These are phyloP conservation scores for Niveomyces coronatus DNA, from an alignment of 2,329 filamentous ascomycete species.

Conservation along the genomic window DNA sequence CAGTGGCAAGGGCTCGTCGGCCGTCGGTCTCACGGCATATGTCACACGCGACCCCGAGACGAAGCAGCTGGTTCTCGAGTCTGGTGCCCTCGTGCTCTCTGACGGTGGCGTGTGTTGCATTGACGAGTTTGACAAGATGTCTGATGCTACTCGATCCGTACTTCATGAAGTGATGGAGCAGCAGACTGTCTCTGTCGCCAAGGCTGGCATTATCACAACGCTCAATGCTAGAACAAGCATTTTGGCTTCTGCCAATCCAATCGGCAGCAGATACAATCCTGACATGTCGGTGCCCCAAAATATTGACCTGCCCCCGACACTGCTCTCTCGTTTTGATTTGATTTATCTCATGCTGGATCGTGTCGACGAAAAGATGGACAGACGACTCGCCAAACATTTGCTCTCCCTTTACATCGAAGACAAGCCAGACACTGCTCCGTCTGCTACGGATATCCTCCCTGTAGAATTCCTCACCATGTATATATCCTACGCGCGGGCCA, in stretches of 20 bases:
- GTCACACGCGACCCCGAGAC: conserved; percentile 74
- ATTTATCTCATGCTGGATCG: conserved; percentile 95
- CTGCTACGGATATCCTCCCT: conserved; percentile 68
- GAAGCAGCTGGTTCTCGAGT: conserved; percentile 69
- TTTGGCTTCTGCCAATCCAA: conserved; percentile 92
- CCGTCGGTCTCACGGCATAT: conserved; percentile 71
- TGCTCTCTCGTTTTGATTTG: conserved; percentile 91
- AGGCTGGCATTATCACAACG: conserved; percentile 93
- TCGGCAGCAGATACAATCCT: conserved; percentile 95
- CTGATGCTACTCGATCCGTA: conserved; percentile 65
- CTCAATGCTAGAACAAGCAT: conserved; percentile 93
- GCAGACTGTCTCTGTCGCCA: conserved; percentile 75
- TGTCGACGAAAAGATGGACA: conserved; percentile 81
- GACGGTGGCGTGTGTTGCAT: conserved; percentile 79
- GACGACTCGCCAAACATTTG: conserved; percentile 81
- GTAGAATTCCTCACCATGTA: conserved; percentile 94
- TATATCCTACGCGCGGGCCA: conserved; percentile 87
- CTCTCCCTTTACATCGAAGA: conserved; percentile 97
- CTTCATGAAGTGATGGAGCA: conserved; percentile 87
- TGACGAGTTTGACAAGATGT: conserved; percentile 83
- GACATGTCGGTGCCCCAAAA: conserved; percentile 95
- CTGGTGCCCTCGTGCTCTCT: conserved; percentile 66
- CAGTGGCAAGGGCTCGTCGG: conserved; percentile 70
- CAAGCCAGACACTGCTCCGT: conserved; percentile 71
- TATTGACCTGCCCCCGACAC: conserved; percentile 89